These are phyloP conservation scores for Starmerella powellii DNA, from an alignment of 805 yeast species.

Conservation along the genomic window DNA sequence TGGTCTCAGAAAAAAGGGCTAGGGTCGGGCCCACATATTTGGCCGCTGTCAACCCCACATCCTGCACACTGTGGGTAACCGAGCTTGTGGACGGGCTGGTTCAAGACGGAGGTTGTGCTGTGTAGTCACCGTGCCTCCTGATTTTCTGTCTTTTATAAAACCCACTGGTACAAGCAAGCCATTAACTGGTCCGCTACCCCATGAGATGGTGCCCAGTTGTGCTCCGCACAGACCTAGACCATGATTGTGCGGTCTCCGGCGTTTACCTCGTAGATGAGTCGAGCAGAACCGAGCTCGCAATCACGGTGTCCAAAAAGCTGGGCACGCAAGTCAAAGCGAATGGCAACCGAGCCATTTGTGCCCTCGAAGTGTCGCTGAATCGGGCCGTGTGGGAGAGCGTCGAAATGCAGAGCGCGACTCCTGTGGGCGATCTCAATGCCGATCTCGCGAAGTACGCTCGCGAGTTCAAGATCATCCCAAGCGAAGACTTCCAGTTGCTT, in stretches of 20 bases:
- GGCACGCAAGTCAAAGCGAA: conserved; percentile 6
- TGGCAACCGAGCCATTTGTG: conserved; percentile 7
- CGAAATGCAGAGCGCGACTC: not conserved
- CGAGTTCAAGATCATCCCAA: conserved; percentile 15
- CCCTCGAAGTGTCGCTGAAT: conserved; percentile 5
- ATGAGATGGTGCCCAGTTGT: conserved; percentile 15
- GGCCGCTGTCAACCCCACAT: too few species aligned
- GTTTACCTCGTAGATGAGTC: conserved; percentile 8
- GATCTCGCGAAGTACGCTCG: conserved; percentile 1
- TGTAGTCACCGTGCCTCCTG: too few species aligned
- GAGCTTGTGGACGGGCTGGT: too few species aligned
- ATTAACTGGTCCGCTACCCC: too few species aligned
- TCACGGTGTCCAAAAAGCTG: conserved; percentile 6
- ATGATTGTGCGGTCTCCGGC: conserved; percentile 9
- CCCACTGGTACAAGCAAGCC: too few species aligned
- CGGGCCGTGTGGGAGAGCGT: conserved; percentile 18
- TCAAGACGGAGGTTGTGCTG: too few species aligned
- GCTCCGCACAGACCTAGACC: conserved; percentile 5
- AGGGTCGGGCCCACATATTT: too few species aligned
- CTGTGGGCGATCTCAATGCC: not conserved
- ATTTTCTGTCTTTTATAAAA: too few species aligned
- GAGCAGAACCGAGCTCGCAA: conserved; percentile 1
- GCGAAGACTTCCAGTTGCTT: conserved; percentile 3
- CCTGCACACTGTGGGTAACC: too few species aligned
- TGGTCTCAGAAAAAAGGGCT: too few species aligned